Evolutionary conservation across 192 early-diverging fungal genomes (phyloP), one percentile per base, ranked within the genome.

Genomic region (Coemansia sp.): DNA sequence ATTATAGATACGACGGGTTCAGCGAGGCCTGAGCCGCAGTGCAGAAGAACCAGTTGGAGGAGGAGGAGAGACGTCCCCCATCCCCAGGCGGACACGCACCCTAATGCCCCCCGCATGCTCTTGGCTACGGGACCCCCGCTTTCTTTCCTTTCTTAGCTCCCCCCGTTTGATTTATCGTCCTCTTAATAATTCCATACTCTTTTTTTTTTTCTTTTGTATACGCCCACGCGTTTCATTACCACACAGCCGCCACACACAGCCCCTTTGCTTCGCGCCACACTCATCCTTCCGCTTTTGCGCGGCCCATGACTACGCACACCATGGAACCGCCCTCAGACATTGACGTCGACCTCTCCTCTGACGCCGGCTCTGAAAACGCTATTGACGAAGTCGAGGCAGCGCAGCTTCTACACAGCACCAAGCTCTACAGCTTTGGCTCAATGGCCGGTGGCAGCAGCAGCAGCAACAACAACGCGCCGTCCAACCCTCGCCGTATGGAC

Each of bases 271-370:
- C 58, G 27, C 58, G 65, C 61, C 64, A 53, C 72, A 22, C 55
- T 33, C 55, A 47, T 8, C 46, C n/a, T 69, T 16, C 33, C 33
- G 66, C 70, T 57, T 10, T 57, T 10, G 57, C 20, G 27, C 70
- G 15, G 66, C 66, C 52, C 73, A 84, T 84, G 81, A 84, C 81
- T 39, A 83, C 81, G 40, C 81, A 76, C 52, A 71, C 71, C 44
- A 83, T 83, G 81, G 70, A 75, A 61, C 73, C 81, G 50, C 81
- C 73, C 40, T 83, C 81, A 57, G 81, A 83, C 67, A 78, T 79
- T 65, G 81, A 83, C 40, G 73, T 83, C 36, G 81, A 83, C 76
- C 76, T 83, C 38, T 83, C 81, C 20, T 83, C 81, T 18, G 76
- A 78, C 27, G 74, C 50, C 24, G 80, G 46, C 58, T 80, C 73